Conservation (phyloP, 2,329 filamentous ascomycete genomes). For the Fusarium sp. region DNA sequence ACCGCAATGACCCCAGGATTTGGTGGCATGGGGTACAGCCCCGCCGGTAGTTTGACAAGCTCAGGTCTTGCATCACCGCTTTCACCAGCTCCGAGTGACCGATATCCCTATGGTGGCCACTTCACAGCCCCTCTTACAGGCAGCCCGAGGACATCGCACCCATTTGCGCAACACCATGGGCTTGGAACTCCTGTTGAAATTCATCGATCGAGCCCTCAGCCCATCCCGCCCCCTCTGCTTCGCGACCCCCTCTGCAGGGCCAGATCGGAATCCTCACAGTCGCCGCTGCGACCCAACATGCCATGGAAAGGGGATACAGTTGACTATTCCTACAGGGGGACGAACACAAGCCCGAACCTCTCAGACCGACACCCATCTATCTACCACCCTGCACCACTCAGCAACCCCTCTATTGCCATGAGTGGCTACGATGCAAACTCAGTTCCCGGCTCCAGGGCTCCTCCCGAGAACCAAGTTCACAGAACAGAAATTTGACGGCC, state of each 20-base stretch:
- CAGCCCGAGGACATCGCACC: slow-evolving; percentile 61
- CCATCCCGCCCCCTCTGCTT: slow-evolving; percentile 67
- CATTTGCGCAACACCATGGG: slow-evolving; percentile 61
- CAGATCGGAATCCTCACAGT: slow-evolving; percentile 67
- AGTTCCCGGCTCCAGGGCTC: slow-evolving; percentile 2
- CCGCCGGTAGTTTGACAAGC: slow-evolving; percentile 59
- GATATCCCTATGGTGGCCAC: slow-evolving; percentile 63
- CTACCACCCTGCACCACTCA: slow-evolving; percentile 61
- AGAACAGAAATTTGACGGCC: not conserved
- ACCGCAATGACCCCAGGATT: slow-evolving; percentile 75
- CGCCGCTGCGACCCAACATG: slow-evolving; percentile 68
- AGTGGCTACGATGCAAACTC: slow-evolving; percentile 10
- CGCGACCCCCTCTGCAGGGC: slow-evolving; percentile 66
- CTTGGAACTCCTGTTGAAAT: slow-evolving; percentile 58
- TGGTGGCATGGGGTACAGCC: slow-evolving; percentile 72
- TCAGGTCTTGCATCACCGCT: slow-evolving; percentile 68
- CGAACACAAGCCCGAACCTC: slow-evolving; percentile 58
- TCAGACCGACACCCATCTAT: slow-evolving; percentile 59
- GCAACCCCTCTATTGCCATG: slow-evolving; percentile 31
- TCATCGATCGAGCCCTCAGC: slow-evolving; percentile 58
- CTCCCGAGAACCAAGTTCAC: slow-evolving; percentile 7
- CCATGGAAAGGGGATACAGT: slow-evolving; percentile 70
- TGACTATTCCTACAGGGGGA: slow-evolving; percentile 64
- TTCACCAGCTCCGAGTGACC: slow-evolving; percentile 63
- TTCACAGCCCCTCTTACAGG: slow-evolving; percentile 58